phyloP scores from a whole-genome alignment of 1,284 basidiomycete species.

The Ganoderma lucidum region DNA sequence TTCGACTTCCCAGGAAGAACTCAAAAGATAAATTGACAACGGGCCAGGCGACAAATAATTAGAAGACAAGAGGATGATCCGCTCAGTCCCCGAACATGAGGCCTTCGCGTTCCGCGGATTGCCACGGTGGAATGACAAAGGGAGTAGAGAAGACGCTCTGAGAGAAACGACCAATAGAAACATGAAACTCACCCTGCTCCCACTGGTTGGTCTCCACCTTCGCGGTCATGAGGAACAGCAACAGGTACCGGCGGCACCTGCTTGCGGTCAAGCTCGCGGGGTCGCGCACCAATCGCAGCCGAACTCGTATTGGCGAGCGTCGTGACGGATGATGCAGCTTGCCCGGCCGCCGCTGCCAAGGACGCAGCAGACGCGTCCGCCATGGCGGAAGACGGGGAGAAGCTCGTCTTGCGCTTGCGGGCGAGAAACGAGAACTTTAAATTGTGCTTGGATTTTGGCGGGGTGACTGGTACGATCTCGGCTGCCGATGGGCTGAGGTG shows the following conservation, averaged over 20 bases:
- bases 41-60: conserved; percentile 15
- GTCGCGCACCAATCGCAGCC: not conserved
- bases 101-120: not conserved
- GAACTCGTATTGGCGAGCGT: not conserved
- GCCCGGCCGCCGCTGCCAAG: conserved; percentile 12
- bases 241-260: conserved; percentile 25
- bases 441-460: conserved; percentile 36
- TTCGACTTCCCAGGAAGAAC: conserved; percentile 12
- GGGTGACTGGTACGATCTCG: conserved; percentile 21
- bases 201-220: conserved; percentile 14
- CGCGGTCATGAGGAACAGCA: conserved; percentile 1
- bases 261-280: conserved; percentile 5
- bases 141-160: not conserved
- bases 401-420: conserved; percentile 39
- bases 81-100: not conserved
- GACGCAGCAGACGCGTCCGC: conserved; percentile 7
- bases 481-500: conserved; percentile 12
- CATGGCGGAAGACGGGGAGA: conserved; percentile 34
- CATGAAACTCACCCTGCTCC: conserved; percentile 25
- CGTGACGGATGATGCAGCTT: not conserved
- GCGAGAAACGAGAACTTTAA: conserved; percentile 37
- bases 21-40: conserved; percentile 18
- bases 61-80: conserved; percentile 9
- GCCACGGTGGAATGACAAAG: not conserved
- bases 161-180: conserved; percentile 4